Evolutionary conservation across 2,329 filamentous ascomycete genomes (phyloP).

Genomic region (Pestalotiopsis sp.): DNA sequence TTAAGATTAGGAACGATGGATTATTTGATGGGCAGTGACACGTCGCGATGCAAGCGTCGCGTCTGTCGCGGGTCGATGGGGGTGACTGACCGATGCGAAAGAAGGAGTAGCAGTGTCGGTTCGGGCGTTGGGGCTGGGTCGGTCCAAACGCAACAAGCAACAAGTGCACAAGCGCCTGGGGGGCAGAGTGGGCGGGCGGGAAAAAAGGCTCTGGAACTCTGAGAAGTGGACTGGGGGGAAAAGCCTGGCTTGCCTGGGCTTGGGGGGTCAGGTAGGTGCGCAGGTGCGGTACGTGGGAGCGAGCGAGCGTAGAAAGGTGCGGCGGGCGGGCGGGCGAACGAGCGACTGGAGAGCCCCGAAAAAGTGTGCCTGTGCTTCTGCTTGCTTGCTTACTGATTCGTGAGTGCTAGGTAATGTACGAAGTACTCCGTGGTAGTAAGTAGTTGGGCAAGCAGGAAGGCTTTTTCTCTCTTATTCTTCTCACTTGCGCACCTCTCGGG

Average conservation of each 20-base stretch:
- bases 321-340: neutral
- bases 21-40: conserved; percentile 38
- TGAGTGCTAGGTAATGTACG: neutral
- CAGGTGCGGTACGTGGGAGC: neutral
- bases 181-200: neutral
- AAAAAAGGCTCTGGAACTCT: neutral
- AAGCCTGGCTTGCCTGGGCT: too few species aligned
- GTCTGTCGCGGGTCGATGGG: conserved; percentile 25
- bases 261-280: too few species aligned
- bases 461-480: neutral
- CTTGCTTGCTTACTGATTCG: neutral
- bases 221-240: too few species aligned
- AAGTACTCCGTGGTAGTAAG: neutral
- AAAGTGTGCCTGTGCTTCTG: neutral
- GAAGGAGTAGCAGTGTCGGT: conserved; percentile 17
- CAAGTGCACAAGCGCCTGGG: conserved; percentile 1
- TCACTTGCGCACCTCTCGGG: neutral
- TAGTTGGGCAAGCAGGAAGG: neutral
- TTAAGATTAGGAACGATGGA: conserved; percentile 41
- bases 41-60: conserved; percentile 21
- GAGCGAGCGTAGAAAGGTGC: neutral
- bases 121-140: conserved; percentile 15
- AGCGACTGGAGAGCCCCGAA: neutral
- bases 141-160: conserved; percentile 11
- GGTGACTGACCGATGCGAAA: conserved; percentile 20